These are phyloP conservation scores for Lachancea sp. DNA, from an alignment of 805 yeast species.

Conservation along the genomic window DNA sequence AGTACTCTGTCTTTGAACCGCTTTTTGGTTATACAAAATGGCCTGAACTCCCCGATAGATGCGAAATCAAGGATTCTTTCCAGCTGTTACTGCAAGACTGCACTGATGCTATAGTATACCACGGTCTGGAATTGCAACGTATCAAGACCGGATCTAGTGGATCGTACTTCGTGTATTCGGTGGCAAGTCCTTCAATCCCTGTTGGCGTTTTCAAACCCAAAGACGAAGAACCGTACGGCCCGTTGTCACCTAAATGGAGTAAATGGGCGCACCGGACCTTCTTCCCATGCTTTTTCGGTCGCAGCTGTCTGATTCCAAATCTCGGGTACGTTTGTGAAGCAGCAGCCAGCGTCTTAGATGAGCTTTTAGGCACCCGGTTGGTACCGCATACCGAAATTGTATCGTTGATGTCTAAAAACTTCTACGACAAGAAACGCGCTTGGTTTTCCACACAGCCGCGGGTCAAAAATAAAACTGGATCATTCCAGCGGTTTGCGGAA, in stretches of 20 bases:
- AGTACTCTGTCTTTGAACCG: constrained; percentile 50
- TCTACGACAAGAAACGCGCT: constrained; percentile 26
- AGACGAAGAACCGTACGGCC: constrained; percentile 78
- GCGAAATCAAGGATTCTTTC: constrained; percentile 28
- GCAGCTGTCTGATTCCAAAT: constrained; percentile 67
- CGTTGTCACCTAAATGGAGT: constrained; percentile 71
- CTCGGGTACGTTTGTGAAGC: constrained; percentile 67
- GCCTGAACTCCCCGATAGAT: constrained; percentile 14
- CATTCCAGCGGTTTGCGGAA: constrained; percentile 55
- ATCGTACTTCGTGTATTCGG: constrained; percentile 50
- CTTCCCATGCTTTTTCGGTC: constrained; percentile 72
- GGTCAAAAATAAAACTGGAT: constrained; percentile 46
- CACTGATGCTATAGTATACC: constrained; percentile 39
- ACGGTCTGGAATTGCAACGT: constrained; percentile 42
- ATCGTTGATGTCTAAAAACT: constrained; percentile 40
- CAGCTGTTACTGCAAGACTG: constrained; percentile 37
- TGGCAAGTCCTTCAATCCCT: constrained; percentile 18
- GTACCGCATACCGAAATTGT: constrained; percentile 65
- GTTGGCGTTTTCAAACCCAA: constrained; percentile 70
- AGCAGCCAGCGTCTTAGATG: constrained; percentile 62
- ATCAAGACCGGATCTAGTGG: constrained; percentile 67
- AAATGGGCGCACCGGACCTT: constrained; percentile 72
- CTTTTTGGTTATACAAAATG: constrained; percentile 27
- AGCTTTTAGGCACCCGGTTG: constrained; percentile 49
- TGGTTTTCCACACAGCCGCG: constrained; percentile 17